Base-by-base conservation (phyloP, 345 rosid genomes). In the Raphanus raphanistrum region DNA sequence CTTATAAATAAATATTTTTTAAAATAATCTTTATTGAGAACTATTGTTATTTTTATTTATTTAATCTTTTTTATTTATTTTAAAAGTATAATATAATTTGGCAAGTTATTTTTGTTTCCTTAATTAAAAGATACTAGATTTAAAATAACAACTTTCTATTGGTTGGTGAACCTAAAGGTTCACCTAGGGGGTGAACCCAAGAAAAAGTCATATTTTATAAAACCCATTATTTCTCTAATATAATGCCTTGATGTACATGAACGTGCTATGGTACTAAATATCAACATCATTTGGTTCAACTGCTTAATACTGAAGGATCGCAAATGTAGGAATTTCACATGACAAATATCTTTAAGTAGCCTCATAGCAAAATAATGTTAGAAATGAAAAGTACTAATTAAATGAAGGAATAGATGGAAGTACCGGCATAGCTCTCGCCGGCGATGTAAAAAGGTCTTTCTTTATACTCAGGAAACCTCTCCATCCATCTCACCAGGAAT, bases 381-480 rank as follows among this genome's bases (percentile, higher is more conserved):
- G 3, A 5, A 43, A 17, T 36, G 25, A 43, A 29, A 32, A 4
- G 21, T 66, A 33, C 43, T 5, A 48, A 13, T 1, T 3, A 38
- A 21, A 21, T 63, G 68, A 66, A 43, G 36, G 11, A 36, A 54
- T 1, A 73, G 5, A 32, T 50, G 45, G 9, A 9, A 15, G 15
- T 81, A 89, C 97, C 98, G 74, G 94, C 97, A 17, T 94, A 90
- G 92, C 97, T 94, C 83, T 94, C 98, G 71, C 98, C 98, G 60
- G 97, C 96, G 45, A 94, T 83, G 79, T 86, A 94, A 70, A 94
- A 90, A 11, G 89, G 85, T 69, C 96, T 81, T 33, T 80, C 85
- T 74, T 84, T 90, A 84, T 92, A 92, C 25, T 83, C 86, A 33
- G 94, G 92, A 73, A 89, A 92, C 77, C 96, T 89, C 82, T 82